These are phyloP conservation scores for Mayamaea pseudoterrestris DNA, from an alignment of 108 stramenopile species.

Conservation along the genomic window DNA sequence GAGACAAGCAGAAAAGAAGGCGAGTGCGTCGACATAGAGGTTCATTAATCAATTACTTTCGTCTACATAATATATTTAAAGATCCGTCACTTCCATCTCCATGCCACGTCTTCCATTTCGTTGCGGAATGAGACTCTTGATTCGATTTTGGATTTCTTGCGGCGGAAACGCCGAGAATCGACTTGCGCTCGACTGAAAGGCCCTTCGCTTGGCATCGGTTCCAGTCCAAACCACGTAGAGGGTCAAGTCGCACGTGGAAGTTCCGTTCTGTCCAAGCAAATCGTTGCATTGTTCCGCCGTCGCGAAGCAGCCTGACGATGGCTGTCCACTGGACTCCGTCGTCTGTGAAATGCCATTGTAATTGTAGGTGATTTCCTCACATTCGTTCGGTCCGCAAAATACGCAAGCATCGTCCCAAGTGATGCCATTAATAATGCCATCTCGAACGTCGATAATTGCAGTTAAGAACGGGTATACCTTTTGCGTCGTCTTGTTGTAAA, in stretches of 20 bases:
- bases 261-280: conserved; percentile 6
- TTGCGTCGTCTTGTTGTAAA: conserved; percentile 25
- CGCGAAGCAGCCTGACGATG: conserved; percentile 54
- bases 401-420: conserved; percentile 88
- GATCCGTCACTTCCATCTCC: no score
- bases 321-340: conserved; percentile 14
- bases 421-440: conserved; percentile 69
- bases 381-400: conserved; percentile 50
- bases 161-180: conserved; percentile 76
- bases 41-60: no score
- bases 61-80: no score
- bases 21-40: no score
- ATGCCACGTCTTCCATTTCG: no score
- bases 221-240: conserved; percentile 88
- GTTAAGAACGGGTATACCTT: conserved; percentile 67
- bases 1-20: no score
- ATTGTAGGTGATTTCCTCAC: conserved; percentile 65
- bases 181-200: conserved; percentile 57
- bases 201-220: conserved; percentile 59
- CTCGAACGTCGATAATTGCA: conserved; percentile 74
- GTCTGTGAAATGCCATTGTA: conserved; percentile 37
- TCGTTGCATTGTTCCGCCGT: conserved; percentile 26
- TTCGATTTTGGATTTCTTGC: conserved; percentile 40
- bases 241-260: conserved; percentile 56
- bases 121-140: conserved; percentile 13